A percentile compares a stretch with the other conserved stretches of the same genome.
Conservation (phyloP, 2,329 filamentous ascomycete species). For the Didymosphaeria variabile region DNA sequence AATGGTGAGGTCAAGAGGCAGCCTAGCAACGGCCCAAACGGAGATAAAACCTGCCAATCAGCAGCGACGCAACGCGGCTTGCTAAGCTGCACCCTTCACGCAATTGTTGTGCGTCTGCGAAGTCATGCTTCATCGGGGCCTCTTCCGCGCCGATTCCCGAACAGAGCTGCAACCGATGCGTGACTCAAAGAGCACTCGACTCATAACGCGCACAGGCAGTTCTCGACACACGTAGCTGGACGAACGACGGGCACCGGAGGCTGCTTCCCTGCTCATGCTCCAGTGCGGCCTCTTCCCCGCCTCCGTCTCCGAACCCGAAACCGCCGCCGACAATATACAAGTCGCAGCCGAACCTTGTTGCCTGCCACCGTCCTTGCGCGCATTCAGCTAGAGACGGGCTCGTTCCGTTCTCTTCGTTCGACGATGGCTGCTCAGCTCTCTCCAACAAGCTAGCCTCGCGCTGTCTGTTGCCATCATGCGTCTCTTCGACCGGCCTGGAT, state of each 20-base stretch:
- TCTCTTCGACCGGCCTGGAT: background rate
- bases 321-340: background rate
- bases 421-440: no score
- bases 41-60: conserved; percentile 9
- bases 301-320: conserved; percentile 1
- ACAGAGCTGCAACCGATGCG: background rate
- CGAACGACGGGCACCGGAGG: background rate
- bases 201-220: no score
- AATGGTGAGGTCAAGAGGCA: conserved; percentile 15
- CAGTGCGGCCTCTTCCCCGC: no score
- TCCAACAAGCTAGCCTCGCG: no score
- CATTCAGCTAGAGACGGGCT: no score
- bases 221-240: no score
- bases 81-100: conserved; percentile 1
- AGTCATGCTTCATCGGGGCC: background rate
- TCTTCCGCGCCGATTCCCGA: conserved; percentile 13
- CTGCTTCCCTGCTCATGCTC: background rate
- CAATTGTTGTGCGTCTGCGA: background rate
- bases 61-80: background rate
- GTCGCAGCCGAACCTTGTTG: background rate
- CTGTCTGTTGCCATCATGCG: no score
- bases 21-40: conserved; percentile 6
- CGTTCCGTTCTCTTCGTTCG: no score
- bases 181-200: no score
- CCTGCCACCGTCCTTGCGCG: conserved; percentile 1